Conservation (phyloP, 2,329 filamentous ascomycete genomes). For the Sclerotinia glacialis region DNA sequence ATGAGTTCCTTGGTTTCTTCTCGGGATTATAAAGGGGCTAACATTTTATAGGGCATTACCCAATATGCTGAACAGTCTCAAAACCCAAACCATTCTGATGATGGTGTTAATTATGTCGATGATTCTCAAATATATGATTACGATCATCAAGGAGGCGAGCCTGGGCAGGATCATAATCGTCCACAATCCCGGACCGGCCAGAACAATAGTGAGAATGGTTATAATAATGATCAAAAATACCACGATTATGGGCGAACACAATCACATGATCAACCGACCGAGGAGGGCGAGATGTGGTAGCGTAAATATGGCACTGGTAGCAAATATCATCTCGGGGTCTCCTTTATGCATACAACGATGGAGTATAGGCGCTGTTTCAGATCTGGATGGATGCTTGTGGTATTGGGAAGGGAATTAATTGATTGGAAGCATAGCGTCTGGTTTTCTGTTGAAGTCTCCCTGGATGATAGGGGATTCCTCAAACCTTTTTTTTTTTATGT, state of each 20-base stretch:
- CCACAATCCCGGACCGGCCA: conserved; percentile 40
- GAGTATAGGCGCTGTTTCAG: conserved; percentile 36
- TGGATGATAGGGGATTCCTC: background rate
- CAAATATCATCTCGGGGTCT: conserved; percentile 12
- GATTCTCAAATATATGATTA: conserved; percentile 53
- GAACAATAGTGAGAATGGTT: conserved; percentile 36
- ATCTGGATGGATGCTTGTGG: conserved; percentile 26
- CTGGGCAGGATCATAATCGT: conserved; percentile 33
- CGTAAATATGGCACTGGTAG: conserved; percentile 8
- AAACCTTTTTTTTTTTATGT: conserved; percentile 28
- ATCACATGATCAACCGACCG: conserved; percentile 29
- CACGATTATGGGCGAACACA: conserved; percentile 32
- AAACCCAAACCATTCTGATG: conserved; percentile 35
- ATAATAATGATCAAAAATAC: conserved; percentile 37
- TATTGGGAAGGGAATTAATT: conserved; percentile 29
- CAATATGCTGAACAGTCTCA: conserved; percentile 40
- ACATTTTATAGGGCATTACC: conserved; percentile 37
- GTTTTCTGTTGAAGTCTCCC: conserved; percentile 25
- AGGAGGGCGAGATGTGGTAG: conserved; percentile 40
- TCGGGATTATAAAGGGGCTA: conserved; percentile 12
- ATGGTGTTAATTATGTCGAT: conserved; percentile 46
- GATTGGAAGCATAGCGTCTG: conserved; percentile 39
- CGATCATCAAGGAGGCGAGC: conserved; percentile 43
- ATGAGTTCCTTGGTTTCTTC: conserved; percentile 16
- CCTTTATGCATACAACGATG: conserved; percentile 39